These are phyloP conservation scores for Paulownia fortunei DNA, from an alignment of 257 asterid species.

Conservation along the genomic window DNA sequence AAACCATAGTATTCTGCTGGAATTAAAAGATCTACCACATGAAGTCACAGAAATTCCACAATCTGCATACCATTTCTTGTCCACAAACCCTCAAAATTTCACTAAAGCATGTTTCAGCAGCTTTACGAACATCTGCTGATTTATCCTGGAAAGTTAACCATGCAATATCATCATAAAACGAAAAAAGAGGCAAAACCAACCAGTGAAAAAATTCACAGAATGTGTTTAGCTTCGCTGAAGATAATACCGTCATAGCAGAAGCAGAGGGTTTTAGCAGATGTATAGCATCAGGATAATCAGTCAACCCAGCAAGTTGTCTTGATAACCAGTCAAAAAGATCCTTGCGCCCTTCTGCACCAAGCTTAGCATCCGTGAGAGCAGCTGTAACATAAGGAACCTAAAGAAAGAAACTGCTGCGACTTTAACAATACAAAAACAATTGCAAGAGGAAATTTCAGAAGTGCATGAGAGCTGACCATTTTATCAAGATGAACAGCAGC, in stretches of 20 bases:
- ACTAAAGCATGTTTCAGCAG: slow-evolving; percentile 91
- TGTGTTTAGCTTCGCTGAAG: neutral
- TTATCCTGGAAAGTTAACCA: slow-evolving; percentile 68
- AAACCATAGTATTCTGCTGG: too few species aligned
- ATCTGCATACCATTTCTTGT: slow-evolving; percentile 71
- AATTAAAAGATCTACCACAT: neutral
- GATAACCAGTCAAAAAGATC: slow-evolving; percentile 98
- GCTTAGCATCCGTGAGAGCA: slow-evolving; percentile 86
- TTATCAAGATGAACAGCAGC: slow-evolving; percentile 97
- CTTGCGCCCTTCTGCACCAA: slow-evolving; percentile 97
- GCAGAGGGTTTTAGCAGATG: slow-evolving; percentile 87
- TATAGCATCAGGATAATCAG: slow-evolving; percentile 87
- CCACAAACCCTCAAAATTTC: slow-evolving; percentile 94
- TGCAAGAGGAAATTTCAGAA: slow-evolving; percentile 11
- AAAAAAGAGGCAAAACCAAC: neutral
- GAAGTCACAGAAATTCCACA: slow-evolving; percentile 23
- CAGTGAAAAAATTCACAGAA: neutral
- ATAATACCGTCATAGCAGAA: slow-evolving; percentile 89
- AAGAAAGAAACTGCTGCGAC: slow-evolving; percentile 16
- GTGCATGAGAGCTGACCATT: slow-evolving; percentile 56
- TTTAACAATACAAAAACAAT: slow-evolving; percentile 22
- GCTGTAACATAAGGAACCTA: slow-evolving; percentile 85
- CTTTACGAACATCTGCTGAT: slow-evolving; percentile 98
- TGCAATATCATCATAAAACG: slow-evolving; percentile 17
- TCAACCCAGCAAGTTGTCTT: slow-evolving; percentile 66